Base-by-base conservation (phyloP, 2,329 filamentous ascomycete species). In the Arthrobotrys sinensis region DNA sequence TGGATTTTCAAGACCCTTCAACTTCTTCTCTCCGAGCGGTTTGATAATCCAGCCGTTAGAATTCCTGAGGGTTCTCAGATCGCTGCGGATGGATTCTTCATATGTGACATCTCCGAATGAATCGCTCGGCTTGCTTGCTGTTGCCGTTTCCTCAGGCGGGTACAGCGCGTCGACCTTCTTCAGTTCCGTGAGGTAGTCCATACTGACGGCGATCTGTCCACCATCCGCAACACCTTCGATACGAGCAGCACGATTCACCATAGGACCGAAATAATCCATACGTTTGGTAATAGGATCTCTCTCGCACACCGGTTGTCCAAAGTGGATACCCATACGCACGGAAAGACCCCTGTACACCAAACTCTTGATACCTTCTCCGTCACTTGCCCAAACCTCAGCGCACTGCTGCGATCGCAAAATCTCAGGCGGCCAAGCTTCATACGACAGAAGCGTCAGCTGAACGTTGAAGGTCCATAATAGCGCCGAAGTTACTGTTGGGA, bases 241-340 rank as follows among this genome's bases (percentile, higher is more conserved):
- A 85, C 96, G 92, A 14, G 96, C 92, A 0, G 96, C 93, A 83
- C 96, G 94, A 85, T 99, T 99, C 82, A 99, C 96, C 94, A 99
- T 99, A 12, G 96, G 96, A 0, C 96, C 96, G 83, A 98, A 99
- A 85, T 99, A 99, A 82, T 99, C 96, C 96, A 99, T 99, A 80
- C 96, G 93, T 73, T 94, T 92, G 0, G 96, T 99, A 62, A 99
- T 94, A 0, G 96, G 96, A 84, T 99, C 96, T 60, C 92, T 92
- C 84, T 99, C 96, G 83, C 94, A 97, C 82, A 99, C 94, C 4
- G 95, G 96, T 76, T 92, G 91, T 80, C 96, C 96, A 89, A 92
- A 99, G 84, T 99, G 96, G 78, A 97, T 93, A 82, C 96, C 96
- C 96, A 99, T 99, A 76, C 96, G 90, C 48, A 99, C 96, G 10